Base-by-base conservation (phyloP, 768 basidiomycete species). In the Cystofilobasidium macerans region DNA sequence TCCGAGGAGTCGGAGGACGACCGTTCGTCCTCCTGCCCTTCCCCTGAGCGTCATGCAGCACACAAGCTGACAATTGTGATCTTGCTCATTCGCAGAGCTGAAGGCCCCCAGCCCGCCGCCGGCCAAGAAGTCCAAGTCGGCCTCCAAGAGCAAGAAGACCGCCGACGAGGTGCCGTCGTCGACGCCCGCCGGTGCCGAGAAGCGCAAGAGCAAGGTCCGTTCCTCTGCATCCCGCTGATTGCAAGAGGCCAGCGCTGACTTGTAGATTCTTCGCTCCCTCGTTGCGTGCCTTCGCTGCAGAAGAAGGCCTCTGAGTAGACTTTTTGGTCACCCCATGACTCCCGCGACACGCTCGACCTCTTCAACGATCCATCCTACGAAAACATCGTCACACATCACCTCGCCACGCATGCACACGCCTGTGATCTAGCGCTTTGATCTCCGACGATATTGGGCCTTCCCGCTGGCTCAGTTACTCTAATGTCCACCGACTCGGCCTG, bases 71-170 rank as follows among this genome's bases (percentile, higher is more conserved):
- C 22, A 13, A 45, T 64, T 38, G 22, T 47, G 30, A 30, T 30
- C 22, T 22, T 20, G 1, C 59, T 61, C 32, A 13, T 38, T 32
- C 48, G n/a, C 53, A 62, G 51, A 42, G 30, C 26, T 28, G 24
- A 54, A 20, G 48, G 40, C n/a, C 0, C 43, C 66, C 61, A 45
- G 51, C 36, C 42, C 66, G 14, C 24, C 66, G 28, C 22, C 61
- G 13, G 48, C 53, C 58, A 36, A 54, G 35, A 69, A 69, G 63
- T 26, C 53, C 30, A 62, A 62, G 35, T 57, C 56, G 33, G 42
- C 57, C 56, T 40, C 58, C n/a, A 30, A 32, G 26, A 45, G 28
- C 38, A 28, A 36, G 38, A 60, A 60, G 58, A 13, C 36, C 11
- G 8, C 36, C n/a, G 38, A n/a, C 40, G 58, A 36, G 20, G 40